Conservation (phyloP, 805 yeast genomes). For the Candida rishiriensis region DNA sequence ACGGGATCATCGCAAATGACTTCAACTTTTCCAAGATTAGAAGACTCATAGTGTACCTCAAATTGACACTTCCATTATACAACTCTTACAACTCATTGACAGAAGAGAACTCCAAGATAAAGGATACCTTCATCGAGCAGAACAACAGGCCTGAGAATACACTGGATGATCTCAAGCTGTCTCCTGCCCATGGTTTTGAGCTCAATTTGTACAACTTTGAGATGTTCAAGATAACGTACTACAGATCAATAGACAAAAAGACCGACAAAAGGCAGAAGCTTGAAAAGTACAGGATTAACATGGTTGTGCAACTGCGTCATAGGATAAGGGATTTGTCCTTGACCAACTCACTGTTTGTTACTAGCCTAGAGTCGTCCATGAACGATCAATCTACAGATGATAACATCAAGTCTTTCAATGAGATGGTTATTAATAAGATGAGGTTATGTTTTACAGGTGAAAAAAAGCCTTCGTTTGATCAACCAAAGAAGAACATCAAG, state of each 20-base stretch:
- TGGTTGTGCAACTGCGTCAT: constrained; percentile 23
- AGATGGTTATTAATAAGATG: constrained; percentile 7
- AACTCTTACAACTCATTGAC: constrained; percentile 13
- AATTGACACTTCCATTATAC: constrained; percentile 27
- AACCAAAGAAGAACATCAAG: constrained; percentile 7
- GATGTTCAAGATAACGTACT: constrained; percentile 22
- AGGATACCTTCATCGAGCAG: constrained; percentile 10
- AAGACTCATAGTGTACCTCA: constrained; percentile 24
- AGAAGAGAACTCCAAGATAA: constrained; percentile 6
- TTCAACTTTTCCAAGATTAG: constrained; percentile 20
- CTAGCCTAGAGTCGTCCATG: constrained; percentile 16
- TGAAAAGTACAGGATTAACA: constrained; percentile 16
- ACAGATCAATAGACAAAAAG: constrained; percentile 17
- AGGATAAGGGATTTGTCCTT: constrained; percentile 13
- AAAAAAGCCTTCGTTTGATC: constrained; percentile 2
- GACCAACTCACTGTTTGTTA: constrained; percentile 19
- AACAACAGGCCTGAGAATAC: constrained; percentile 12
- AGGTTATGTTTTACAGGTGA: constrained; percentile 18
- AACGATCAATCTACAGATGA: constrained; percentile 11
- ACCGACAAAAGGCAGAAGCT: constrained; percentile 16
- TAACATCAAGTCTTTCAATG: constrained; percentile 5
- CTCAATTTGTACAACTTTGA: constrained; percentile 20
- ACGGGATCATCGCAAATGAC: constrained; percentile 15
- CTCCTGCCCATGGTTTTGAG: constrained; percentile 19
- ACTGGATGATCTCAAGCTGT: constrained; percentile 9